These are phyloP conservation scores for Coemansia sp. DNA, from an alignment of 192 early-diverging fungal species.

Conservation along the genomic window DNA sequence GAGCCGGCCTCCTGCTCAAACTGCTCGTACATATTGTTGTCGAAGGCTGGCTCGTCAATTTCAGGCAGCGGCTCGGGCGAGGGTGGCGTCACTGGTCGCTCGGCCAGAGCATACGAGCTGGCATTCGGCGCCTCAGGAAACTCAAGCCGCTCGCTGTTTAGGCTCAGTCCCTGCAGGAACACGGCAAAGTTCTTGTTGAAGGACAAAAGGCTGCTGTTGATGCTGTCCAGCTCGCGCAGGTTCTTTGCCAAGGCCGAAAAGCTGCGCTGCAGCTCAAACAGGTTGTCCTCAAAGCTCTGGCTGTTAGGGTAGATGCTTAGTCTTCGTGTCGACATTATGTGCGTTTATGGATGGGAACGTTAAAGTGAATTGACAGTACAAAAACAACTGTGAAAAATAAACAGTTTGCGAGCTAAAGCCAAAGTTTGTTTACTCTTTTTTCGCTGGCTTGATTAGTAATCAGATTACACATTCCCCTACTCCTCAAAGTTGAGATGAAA, in stretches of 20 bases:
- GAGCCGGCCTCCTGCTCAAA: background rate
- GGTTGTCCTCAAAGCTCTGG: conserved; percentile 44
- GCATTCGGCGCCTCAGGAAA: conserved; percentile 45
- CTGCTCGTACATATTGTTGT: background rate
- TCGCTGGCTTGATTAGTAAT: background rate
- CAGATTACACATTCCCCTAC: background rate
- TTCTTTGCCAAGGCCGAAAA: conserved; percentile 32
- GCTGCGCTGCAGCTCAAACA: conserved; percentile 48
- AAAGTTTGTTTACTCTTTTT: background rate
- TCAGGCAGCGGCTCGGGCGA: background rate
- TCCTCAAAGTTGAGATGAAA: background rate
- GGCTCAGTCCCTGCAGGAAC: conserved; percentile 42
- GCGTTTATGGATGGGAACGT: background rate
- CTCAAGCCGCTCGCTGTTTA: conserved; percentile 46
- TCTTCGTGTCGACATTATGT: conserved; percentile 35
- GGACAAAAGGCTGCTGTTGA: conserved; percentile 40
- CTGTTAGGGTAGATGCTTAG: conserved; percentile 49
- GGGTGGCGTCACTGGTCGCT: conserved; percentile 33
- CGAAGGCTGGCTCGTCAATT: background rate
- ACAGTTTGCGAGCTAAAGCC: too few relatives aligned
- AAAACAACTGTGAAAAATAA: too few relatives aligned
- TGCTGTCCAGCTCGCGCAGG: conserved; percentile 37
- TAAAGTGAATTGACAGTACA: background rate
- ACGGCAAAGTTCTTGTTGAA: conserved; percentile 50
- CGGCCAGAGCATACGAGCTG: conserved; percentile 27